These are phyloP conservation scores for Ophiostoma himal-ulmi DNA, from an alignment of 2,329 filamentous ascomycete genomes.

Conservation along the genomic window DNA sequence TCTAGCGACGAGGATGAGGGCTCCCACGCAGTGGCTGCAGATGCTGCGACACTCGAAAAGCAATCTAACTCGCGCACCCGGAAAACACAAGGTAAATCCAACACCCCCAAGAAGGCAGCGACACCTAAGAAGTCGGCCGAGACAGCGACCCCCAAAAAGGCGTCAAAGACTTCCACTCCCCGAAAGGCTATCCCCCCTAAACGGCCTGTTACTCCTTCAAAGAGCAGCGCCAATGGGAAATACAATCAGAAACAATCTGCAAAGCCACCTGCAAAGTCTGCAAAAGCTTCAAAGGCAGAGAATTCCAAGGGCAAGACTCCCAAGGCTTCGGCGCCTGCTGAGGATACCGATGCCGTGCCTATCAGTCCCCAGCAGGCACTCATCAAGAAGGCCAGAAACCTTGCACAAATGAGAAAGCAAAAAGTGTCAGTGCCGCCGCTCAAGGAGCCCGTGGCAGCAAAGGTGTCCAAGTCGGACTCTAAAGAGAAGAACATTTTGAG, in stretches of 20 bases:
- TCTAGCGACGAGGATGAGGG: conserved; percentile 24
- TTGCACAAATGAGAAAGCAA: background rate
- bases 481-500: background rate
- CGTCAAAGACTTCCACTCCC: background rate
- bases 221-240: background rate
- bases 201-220: background rate
- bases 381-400: background rate
- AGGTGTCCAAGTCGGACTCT: background rate
- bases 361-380: background rate
- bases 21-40: background rate
- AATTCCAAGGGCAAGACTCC: background rate
- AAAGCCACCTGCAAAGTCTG: background rate
- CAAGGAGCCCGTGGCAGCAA: background rate
- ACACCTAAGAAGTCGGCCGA: background rate
- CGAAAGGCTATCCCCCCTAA: background rate
- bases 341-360: background rate
- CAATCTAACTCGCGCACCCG: background rate
- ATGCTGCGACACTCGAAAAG: conserved; percentile 4
- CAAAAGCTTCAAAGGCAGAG: background rate
- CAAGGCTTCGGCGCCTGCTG: background rate
- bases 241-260: background rate
- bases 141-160: conserved; percentile 6
- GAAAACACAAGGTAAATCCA: conserved; percentile 28
- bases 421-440: background rate
- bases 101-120: conserved; percentile 14